Base-by-base conservation (phyloP, 2,329 filamentous ascomycete genomes). In the Diaporthe sp. region DNA sequence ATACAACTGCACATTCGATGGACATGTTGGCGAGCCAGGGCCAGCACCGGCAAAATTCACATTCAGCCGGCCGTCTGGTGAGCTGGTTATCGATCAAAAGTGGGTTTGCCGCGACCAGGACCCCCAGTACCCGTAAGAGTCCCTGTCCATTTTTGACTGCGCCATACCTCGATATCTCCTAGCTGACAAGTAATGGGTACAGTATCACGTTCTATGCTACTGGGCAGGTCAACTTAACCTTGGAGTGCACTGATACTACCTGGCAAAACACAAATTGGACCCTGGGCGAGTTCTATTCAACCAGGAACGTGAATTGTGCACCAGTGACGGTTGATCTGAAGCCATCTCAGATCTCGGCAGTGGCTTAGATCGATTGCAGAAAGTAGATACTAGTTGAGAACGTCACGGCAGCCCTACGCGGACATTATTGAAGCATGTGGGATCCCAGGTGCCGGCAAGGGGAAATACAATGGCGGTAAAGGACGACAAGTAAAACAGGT, bases 21-120 rank as follows among this genome's bases (percentile, higher is more conserved):
- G 80, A 13, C 77, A 78, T 3, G 77, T 75, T n/a, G 70, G 53
- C 8, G 74, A 74, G 37, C 71, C 76, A 70, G 76, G 73, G 19
- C 71, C 76, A 70, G 79, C 81, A 35, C 78, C 79, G 59, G 84
- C 83, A 3, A 82, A 79, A 0, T 90, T 89, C 75, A 82, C 82
- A 70, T 90, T 84, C 76, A 83, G 78, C 78, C 79, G 82, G 17
- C 81, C 85, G 5, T 77, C 77, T 37, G 78, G 80, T 9, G 74
- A 80, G 70, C 79, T 90, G 65, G 77, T 79, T 44, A 75, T 89
- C 75, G 86, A 87, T 80, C 87, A 89, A 82, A 85, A 82, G 4
- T 90, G 88, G 88, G 77, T 76, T 12, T 90, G 88, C 80, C 76
- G 77, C 58, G 84, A 85, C 39, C 42, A 75, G 19, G 85, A 87